Evolutionary conservation across 176 grass and related monocot genomes (phyloP).

Genomic region (Ampelocalamus luodianensis): DNA sequence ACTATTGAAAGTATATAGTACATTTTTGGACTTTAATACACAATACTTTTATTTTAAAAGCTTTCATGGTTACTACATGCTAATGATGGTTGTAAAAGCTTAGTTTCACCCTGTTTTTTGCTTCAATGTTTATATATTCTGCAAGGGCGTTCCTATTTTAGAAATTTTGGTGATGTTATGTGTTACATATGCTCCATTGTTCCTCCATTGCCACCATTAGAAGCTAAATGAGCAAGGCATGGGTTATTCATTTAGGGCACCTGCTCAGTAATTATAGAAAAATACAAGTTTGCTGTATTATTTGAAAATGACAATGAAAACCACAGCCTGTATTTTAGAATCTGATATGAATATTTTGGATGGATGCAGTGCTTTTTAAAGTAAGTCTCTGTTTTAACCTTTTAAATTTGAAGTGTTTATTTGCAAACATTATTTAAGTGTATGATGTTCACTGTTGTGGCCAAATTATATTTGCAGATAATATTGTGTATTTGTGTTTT

Average conservation of each 20-base stretch:
- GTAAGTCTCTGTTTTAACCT: not conserved
- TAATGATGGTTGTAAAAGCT: conserved; percentile 23
- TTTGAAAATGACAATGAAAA: not conserved
- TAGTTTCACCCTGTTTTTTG: not conserved
- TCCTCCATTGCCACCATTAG: not conserved
- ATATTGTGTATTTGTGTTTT: not conserved
- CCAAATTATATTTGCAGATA: conserved; percentile 31
- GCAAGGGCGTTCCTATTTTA: not conserved
- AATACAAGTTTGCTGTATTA: not conserved
- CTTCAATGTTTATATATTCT: not conserved
- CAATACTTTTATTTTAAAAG: not conserved
- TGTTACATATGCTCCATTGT: not conserved
- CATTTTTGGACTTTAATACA: not conserved
- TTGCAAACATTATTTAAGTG: conserved; percentile 10
- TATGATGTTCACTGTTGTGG: not conserved
- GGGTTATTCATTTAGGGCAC: not conserved
- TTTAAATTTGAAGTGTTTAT: conserved; percentile 28
- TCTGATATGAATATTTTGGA: not conserved
- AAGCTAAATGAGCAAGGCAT: not conserved
- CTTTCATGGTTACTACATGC: not conserved
- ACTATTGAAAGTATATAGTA: not conserved
- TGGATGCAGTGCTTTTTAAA: not conserved
- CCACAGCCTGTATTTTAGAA: not conserved
- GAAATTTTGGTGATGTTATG: not conserved
- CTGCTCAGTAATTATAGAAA: conserved; percentile 1